Evolutionary conservation across 768 basidiomycete species (phyloP).

Genomic region (Kwoniella dejecticola): DNA sequence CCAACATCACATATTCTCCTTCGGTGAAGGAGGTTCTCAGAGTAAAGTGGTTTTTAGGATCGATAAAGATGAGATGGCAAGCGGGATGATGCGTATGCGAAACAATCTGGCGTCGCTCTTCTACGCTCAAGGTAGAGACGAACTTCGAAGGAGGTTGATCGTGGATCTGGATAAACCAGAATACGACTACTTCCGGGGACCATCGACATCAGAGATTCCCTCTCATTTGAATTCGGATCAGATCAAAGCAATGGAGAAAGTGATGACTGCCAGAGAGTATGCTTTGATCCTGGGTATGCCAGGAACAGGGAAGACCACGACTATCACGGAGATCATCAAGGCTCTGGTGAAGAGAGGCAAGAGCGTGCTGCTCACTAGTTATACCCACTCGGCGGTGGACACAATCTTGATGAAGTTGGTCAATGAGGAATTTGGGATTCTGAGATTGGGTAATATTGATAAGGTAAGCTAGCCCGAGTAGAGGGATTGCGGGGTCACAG

Average conservation of each 20-base stretch:
- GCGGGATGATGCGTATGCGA: constrained; percentile 83
- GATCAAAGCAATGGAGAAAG: constrained; percentile 68
- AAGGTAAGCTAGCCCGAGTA: constrained; percentile 79
- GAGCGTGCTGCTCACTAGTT: constrained; percentile 83
- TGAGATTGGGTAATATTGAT: constrained; percentile 86
- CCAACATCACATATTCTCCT: constrained; percentile 26
- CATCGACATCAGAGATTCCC: constrained; percentile 46
- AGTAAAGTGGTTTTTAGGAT: constrained; percentile 71
- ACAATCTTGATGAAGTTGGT: constrained; percentile 86
- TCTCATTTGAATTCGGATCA: constrained; percentile 71
- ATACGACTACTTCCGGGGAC: constrained; percentile 60
- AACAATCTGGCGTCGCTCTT: constrained; percentile 89
- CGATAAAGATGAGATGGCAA: constrained; percentile 88
- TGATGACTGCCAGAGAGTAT: constrained; percentile 80
- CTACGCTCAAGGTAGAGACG: constrained; percentile 70
- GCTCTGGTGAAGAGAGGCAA: constrained; percentile 77
- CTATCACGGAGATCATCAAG: constrained; percentile 84
- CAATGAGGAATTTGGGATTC: constrained; percentile 68
- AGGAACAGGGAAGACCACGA: constrained; percentile 96
- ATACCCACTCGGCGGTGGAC: constrained; percentile 98
- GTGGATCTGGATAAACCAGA: constrained; percentile 75
- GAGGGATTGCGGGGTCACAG: too few species aligned
- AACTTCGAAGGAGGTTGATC: constrained; percentile 68
- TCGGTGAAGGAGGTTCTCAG: constrained; percentile 5
- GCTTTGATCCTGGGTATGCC: constrained; percentile 95